phyloP scores from a whole-genome alignment of 176 grass and related monocot species.

The Avena eriantha region DNA sequence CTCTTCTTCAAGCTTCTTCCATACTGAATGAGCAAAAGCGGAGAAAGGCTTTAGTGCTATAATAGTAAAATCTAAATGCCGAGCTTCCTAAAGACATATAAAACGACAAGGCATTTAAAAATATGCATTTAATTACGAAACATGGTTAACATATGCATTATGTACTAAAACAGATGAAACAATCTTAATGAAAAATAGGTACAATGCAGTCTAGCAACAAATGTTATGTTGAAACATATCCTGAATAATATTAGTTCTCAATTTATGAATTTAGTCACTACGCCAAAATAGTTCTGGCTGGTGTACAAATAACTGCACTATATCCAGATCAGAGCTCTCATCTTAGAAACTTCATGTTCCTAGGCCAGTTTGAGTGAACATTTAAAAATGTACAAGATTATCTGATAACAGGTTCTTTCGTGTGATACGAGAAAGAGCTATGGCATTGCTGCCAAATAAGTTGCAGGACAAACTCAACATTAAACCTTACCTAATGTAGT shows the following conservation, averaged over 20 bases:
- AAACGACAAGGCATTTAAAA: background rate
- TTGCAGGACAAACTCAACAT: background rate
- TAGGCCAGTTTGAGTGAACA: background rate
- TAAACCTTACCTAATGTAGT: slow-evolving; percentile 69
- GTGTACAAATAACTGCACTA: slow-evolving; percentile 1
- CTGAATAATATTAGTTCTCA: slow-evolving; percentile 13
- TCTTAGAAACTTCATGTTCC: slow-evolving; percentile 3
- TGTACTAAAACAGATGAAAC: background rate
- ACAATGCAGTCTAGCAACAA: background rate
- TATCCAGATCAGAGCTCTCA: background rate
- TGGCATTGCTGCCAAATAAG: background rate
- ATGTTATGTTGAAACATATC: background rate
- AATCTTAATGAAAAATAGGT: slow-evolving; percentile 12
- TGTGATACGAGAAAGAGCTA: background rate
- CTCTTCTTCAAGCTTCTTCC: slow-evolving; percentile 95
- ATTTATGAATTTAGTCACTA: background rate
- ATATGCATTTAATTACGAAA: background rate
- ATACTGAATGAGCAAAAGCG: slow-evolving; percentile 54
- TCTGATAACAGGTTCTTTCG: background rate
- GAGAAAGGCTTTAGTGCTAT: slow-evolving; percentile 7
- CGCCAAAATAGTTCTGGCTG: background rate
- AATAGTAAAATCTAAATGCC: slow-evolving; percentile 3
- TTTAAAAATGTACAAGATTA: background rate
- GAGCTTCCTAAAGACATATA: background rate
- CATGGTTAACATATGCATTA: background rate